These are phyloP conservation scores for Candolleomyces eurysporus DNA, from an alignment of 768 basidiomycete species.

Conservation along the genomic window DNA sequence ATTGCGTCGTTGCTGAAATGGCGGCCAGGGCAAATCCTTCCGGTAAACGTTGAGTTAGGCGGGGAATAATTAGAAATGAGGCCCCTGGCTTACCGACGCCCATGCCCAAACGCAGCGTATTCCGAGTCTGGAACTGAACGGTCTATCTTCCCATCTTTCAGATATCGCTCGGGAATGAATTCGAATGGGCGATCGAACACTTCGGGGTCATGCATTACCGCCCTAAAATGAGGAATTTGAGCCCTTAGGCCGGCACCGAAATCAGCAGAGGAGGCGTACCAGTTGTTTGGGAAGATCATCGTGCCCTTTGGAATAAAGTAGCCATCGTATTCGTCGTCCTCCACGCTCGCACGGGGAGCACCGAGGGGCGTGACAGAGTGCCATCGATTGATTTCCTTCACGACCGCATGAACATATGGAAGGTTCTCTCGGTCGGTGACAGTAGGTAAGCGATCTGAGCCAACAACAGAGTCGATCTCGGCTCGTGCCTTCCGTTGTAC, in stretches of 20 bases:
- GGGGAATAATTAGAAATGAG: no score
- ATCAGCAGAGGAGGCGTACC: slow-evolving; percentile 6
- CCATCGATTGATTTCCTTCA: slow-evolving; percentile 14
- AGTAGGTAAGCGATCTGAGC: slow-evolving; percentile 8
- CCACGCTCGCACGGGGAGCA: slow-evolving; percentile 8
- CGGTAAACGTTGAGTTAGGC: no score
- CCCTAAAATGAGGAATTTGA: slow-evolving; percentile 1
- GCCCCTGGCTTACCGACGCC: slow-evolving; percentile 6
- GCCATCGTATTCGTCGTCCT: slow-evolving; percentile 15
- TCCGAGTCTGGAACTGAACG: slow-evolving; percentile 5
- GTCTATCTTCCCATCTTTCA: slow-evolving; percentile 11
- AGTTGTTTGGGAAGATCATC: slow-evolving; percentile 9
- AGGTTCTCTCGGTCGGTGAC: slow-evolving; percentile 10
- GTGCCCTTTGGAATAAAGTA: slow-evolving; percentile 17
- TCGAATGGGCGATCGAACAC: slow-evolving; percentile 1
- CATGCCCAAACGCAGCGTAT: slow-evolving; percentile 16
- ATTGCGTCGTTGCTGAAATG: no score
- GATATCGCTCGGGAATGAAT: slow-evolving; percentile 11
- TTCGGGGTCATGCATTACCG: slow-evolving; percentile 11
- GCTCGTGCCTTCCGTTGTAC: slow-evolving; percentile 12
- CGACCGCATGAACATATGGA: slow-evolving; percentile 15
- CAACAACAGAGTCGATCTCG: slow-evolving; percentile 16
- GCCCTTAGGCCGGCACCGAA: no score
- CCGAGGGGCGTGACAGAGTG: slow-evolving; percentile 5
- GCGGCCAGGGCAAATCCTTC: no score